These are phyloP conservation scores for Achlya hypogyna DNA, from an alignment of 352 stramenopile genomes.

Conservation along the genomic window DNA sequence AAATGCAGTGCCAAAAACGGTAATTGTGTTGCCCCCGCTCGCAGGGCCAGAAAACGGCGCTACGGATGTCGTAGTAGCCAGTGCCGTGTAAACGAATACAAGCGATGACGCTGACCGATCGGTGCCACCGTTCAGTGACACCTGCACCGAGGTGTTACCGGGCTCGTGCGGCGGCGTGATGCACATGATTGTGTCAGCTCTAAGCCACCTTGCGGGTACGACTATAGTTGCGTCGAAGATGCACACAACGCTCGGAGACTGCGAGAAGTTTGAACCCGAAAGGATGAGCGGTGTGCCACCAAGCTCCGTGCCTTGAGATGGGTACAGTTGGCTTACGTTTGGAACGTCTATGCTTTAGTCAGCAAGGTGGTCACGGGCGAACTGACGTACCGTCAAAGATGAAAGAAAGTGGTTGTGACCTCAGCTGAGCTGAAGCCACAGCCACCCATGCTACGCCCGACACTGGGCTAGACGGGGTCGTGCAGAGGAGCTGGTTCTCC, in stretches of 20 bases:
- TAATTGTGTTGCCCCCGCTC: not conserved
- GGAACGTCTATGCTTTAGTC: not conserved
- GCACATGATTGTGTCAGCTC: conserved; percentile 8
- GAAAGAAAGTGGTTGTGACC: not conserved
- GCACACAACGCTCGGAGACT: not conserved
- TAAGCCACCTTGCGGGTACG: not conserved
- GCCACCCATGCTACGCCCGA: not conserved
- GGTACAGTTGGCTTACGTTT: conserved; percentile 5
- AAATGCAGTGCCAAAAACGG: conserved; percentile 13
- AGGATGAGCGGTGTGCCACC: conserved; percentile 5
- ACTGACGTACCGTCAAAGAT: not conserved
- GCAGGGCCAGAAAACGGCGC: not conserved
- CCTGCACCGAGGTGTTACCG: not conserved
- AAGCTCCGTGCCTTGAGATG: not conserved
- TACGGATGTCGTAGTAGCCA: not conserved
- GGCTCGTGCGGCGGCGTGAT: not conserved
- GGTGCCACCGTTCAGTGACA: not conserved
- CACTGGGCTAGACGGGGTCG: not conserved
- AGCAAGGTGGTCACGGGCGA: not conserved
- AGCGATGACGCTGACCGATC: not conserved
- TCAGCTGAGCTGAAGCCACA: conserved; percentile 1
- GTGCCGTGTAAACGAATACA: not conserved
- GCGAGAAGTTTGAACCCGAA: not conserved
- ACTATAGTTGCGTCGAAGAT: not conserved
- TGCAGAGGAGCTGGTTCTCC: too few species aligned